A percentile compares a stretch with the other conserved stretches of the same genome.
phyloP scores from a whole-genome alignment of 257 asterid genomes.

The Ilex asprella region DNA sequence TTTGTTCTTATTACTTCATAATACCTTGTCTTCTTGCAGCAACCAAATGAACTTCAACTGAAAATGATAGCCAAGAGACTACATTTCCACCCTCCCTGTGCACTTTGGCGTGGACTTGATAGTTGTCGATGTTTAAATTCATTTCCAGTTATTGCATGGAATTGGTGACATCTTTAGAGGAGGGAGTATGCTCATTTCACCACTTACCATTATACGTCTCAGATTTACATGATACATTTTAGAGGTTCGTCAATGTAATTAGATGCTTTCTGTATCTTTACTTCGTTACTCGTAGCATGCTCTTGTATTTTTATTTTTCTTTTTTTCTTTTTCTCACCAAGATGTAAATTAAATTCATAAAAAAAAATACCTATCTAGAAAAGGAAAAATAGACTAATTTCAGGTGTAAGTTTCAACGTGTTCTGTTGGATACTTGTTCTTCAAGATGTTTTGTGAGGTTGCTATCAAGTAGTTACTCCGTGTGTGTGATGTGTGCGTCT shows the following conservation, averaged over 20 bases:
- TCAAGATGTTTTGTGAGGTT: no score
- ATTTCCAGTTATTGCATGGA: background rate
- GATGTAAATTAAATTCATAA: no score
- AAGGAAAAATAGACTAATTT: no score
- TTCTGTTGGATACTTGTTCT: no score
- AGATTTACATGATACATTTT: background rate
- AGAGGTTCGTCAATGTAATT: background rate
- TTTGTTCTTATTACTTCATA: background rate
- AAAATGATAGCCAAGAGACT: background rate
- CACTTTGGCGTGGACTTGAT: background rate
- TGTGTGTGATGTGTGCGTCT: no score
- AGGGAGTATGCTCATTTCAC: background rate
- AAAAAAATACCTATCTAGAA: no score
- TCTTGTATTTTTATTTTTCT: no score
- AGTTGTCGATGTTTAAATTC: background rate
- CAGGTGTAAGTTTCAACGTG: no score
- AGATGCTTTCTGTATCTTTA: background rate
- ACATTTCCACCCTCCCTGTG: background rate
- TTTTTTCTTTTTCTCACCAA: no score
- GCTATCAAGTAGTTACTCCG: no score
- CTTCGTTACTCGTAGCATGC: background rate
- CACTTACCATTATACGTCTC: background rate
- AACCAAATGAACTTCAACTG: background rate
- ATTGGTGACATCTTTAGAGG: background rate
- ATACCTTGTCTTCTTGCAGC: background rate